Evolutionary conservation across 257 asterid genomes (phyloP).

Genomic region (Osmanthus fragrans): DNA sequence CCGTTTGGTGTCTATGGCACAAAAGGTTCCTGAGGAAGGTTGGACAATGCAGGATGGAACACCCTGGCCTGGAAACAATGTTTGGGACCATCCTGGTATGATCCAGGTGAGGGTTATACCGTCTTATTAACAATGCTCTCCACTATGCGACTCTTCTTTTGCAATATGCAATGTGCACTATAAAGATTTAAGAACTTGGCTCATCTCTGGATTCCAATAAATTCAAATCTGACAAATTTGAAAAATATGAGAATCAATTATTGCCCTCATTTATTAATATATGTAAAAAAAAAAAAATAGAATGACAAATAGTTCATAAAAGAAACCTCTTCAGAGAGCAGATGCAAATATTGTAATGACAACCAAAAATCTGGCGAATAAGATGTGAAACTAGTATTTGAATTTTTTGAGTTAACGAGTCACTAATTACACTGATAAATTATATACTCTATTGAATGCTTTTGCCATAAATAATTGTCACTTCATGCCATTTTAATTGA

Average conservation of each 20-base stretch:
- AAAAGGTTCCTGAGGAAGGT: conserved; percentile 93
- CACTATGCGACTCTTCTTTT: not conserved
- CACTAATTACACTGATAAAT: not conserved
- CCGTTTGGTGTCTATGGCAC: conserved; percentile 67
- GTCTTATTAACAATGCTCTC: not conserved
- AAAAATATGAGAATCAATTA: no score
- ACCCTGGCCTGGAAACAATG: conserved; percentile 95
- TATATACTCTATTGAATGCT: not conserved
- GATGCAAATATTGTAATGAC: no score
- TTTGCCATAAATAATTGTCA: not conserved
- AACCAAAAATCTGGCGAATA: no score
- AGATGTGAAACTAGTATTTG: not conserved
- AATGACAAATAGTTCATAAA: no score
- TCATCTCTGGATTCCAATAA: no score
- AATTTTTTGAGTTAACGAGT: not conserved
- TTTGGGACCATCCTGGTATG: conserved; percentile 95
- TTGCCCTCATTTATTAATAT: no score
- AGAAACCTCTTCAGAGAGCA: no score
- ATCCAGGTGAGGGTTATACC: conserved; percentile 64
- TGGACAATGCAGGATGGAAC: conserved; percentile 98
- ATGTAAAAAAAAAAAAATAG: no score
- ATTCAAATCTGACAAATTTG: no score
- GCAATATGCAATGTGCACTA: not conserved
- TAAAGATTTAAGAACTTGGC: not conserved
- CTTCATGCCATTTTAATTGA: not conserved